Conservation (phyloP, 371 early-diverging fungal species). For the Syncephalastrum monosporum region DNA sequence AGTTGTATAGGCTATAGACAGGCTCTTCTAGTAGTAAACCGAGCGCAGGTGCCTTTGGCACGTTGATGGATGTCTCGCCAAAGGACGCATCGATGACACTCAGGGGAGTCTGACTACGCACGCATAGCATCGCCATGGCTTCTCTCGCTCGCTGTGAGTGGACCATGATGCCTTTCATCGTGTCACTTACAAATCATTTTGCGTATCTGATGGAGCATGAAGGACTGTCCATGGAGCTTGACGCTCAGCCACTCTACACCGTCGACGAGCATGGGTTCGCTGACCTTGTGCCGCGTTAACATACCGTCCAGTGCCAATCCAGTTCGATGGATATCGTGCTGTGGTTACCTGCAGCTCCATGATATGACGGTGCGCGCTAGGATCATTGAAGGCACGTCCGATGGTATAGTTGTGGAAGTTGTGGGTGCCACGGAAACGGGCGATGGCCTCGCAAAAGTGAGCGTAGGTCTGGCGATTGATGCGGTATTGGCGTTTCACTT, state of each 20-base stretch:
- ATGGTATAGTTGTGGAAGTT: conserved; percentile 98
- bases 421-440: conserved; percentile 85
- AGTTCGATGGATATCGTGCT: background rate
- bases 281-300: conserved; percentile 27
- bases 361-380: conserved; percentile 79
- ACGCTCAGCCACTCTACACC: conserved; percentile 93
- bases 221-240: conserved; percentile 96
- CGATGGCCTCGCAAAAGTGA: conserved; percentile 67
- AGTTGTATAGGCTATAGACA: conserved; percentile 71
- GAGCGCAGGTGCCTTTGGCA: conserved; percentile 97
- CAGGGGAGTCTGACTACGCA: conserved; percentile 75
- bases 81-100: conserved; percentile 69
- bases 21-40: conserved; percentile 90
- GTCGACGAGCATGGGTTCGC: conserved; percentile 75
- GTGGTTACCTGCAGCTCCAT: conserved; percentile 66
- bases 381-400: conserved; percentile 74
- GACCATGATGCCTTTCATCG: background rate
- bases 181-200: conserved; percentile 92
- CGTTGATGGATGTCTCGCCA: conserved; percentile 73
- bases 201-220: conserved; percentile 99
- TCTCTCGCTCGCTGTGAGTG: background rate
- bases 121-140: conserved; percentile 76
- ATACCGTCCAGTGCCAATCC: background rate
- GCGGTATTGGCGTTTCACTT: conserved; percentile 58
- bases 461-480: conserved; percentile 59